These are phyloP conservation scores for Didymella keratinophila DNA, from an alignment of 2,329 filamentous ascomycete genomes.

Conservation along the genomic window DNA sequence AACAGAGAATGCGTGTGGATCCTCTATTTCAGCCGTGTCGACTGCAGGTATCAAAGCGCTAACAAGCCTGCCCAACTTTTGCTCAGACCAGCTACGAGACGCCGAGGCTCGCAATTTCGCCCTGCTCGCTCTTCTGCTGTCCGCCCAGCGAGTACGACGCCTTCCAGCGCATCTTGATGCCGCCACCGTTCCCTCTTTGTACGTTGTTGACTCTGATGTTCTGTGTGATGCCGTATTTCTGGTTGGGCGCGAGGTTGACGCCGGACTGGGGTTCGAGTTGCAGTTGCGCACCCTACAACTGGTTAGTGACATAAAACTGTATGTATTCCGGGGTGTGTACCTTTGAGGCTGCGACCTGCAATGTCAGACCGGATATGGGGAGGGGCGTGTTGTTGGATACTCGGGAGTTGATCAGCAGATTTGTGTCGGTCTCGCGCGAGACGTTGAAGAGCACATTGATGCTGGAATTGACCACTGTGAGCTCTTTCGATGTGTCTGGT, in stretches of 20 bases:
- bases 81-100: conserved; percentile 64
- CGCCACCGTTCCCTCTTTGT: conserved; percentile 73
- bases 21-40: not conserved
- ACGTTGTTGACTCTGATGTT: conserved; percentile 80
- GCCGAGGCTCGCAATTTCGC: conserved; percentile 81
- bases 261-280: conserved; percentile 86
- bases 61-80: conserved; percentile 12
- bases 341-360: conserved; percentile 93
- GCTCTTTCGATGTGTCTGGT: conserved; percentile 72
- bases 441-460: conserved; percentile 79
- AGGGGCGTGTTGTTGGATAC: conserved; percentile 83
- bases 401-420: conserved; percentile 75
- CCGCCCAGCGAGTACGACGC: conserved; percentile 77
- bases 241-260: conserved; percentile 73
- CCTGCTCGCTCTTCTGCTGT: conserved; percentile 77
- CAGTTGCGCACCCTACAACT: conserved; percentile 74
- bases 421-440: conserved; percentile 63
- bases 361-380: conserved; percentile 80
- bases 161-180: conserved; percentile 91
- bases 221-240: conserved; percentile 82
- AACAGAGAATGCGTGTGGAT: not conserved
- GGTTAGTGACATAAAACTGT: conserved; percentile 19
- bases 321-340: conserved; percentile 57
- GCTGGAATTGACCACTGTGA: conserved; percentile 72
- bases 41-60: conserved; percentile 11